Percentiles rank a stretch among this genome's conserved stretches.
These are phyloP conservation scores for Colletotrichum tamarilloi DNA, from an alignment of 2,329 filamentous ascomycete species.

Conservation along the genomic window DNA sequence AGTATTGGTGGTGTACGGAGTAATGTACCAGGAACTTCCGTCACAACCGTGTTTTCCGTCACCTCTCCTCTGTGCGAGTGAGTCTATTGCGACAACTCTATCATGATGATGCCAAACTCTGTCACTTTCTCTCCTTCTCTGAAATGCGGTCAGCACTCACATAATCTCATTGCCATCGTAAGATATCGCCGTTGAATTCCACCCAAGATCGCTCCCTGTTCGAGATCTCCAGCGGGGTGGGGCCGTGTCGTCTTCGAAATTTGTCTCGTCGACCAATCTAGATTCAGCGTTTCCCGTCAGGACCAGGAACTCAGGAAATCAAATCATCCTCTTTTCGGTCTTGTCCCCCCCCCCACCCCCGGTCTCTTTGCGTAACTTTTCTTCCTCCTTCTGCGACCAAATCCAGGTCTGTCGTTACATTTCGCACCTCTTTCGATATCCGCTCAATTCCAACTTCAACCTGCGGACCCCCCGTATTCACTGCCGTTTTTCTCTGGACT, in stretches of 20 bases:
- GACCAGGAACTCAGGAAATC: background rate
- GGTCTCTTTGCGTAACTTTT: background rate
- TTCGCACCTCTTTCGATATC: background rate
- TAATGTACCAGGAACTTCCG: no score
- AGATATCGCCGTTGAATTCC: background rate
- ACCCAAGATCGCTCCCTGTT: background rate
- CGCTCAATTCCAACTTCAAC: background rate
- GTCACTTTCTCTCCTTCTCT: background rate
- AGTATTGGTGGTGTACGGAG: no score
- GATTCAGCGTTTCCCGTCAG: background rate
- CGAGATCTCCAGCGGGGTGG: constrained; percentile 2
- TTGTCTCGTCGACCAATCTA: background rate
- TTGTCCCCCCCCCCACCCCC: background rate
- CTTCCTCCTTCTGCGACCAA: background rate
- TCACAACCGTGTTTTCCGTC: background rate
- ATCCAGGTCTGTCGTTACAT: background rate
- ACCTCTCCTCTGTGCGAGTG: background rate
- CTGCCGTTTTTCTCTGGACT: background rate
- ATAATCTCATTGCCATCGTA: background rate
- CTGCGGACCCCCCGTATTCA: background rate
- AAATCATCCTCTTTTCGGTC: background rate
- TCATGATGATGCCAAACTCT: background rate
- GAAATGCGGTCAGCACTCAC: background rate
- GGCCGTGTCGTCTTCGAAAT: background rate
- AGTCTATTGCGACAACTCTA: background rate